These are phyloP conservation scores for Neurospora crassa DNA, from an alignment of 2,329 filamentous ascomycete species.

Conservation along the genomic window DNA sequence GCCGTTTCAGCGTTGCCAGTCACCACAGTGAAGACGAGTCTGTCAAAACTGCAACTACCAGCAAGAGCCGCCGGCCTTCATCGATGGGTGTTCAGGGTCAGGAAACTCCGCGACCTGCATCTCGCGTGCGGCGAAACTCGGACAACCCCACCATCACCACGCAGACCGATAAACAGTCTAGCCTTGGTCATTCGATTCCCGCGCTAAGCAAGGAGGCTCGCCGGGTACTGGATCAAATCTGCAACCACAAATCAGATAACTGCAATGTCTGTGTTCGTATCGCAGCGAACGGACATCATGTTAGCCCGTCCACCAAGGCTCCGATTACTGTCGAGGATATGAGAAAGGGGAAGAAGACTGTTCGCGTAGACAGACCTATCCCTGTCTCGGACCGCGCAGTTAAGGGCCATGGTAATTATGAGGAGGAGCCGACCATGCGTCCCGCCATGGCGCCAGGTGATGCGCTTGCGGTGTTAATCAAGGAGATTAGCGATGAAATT, in stretches of 20 bases:
- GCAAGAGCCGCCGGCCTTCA: neutral
- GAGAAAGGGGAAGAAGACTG: constrained; percentile 41
- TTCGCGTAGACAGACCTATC: constrained; percentile 54
- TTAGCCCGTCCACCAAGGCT: constrained; percentile 12
- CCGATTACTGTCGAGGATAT: constrained; percentile 28
- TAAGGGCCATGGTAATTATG: constrained; percentile 30
- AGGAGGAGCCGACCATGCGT: constrained; percentile 50
- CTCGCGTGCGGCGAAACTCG: constrained; percentile 20
- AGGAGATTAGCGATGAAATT: constrained; percentile 71
- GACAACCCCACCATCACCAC: constrained; percentile 43
- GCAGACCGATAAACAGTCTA: constrained; percentile 31
- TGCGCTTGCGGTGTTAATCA: constrained; percentile 75
- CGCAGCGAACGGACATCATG: constrained; percentile 19
- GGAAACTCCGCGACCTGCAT: constrained; percentile 12
- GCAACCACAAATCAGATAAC: constrained; percentile 45
- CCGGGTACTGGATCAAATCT: constrained; percentile 42
- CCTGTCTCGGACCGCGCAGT: constrained; percentile 54
- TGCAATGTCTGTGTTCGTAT: constrained; percentile 50
- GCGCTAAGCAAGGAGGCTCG: constrained; percentile 42
- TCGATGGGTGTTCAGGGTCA: constrained; percentile 6
- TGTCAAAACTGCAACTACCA: constrained; percentile 6
- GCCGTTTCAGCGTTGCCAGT: constrained; percentile 25
- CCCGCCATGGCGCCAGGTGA: constrained; percentile 59
- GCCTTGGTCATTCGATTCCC: constrained; percentile 24
- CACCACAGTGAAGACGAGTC: constrained; percentile 17